A percentile compares a stretch with the other conserved stretches of the same genome.
These are phyloP conservation scores for Inonotus obliquus DNA, from an alignment of 1,284 basidiomycete species.

Conservation along the genomic window DNA sequence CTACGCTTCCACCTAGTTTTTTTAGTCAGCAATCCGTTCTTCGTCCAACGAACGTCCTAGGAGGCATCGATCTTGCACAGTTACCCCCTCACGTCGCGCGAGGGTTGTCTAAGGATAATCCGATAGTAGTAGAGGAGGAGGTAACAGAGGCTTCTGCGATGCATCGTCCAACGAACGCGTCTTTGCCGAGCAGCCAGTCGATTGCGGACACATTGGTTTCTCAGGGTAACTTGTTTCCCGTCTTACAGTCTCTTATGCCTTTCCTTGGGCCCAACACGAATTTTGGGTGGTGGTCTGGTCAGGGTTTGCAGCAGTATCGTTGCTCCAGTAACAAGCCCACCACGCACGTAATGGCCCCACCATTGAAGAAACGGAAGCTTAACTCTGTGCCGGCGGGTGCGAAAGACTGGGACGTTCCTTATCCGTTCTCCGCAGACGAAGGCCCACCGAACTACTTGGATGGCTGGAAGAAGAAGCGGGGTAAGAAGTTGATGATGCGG, in stretches of 20 bases:
- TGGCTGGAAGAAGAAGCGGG: constrained; percentile 59
- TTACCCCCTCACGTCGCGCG: constrained; percentile 38
- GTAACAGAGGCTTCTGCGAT: constrained; percentile 28
- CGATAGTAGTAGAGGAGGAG: constrained; percentile 65
- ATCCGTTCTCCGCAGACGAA: constrained; percentile 64
- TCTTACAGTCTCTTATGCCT: constrained; percentile 30
- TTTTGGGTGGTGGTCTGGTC: constrained; percentile 10
- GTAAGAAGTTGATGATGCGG: constrained; percentile 55
- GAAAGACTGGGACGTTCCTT: constrained; percentile 73
- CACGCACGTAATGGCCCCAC: constrained; percentile 25
- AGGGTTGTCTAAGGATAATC: constrained; percentile 53
- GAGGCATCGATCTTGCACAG: constrained; percentile 54
- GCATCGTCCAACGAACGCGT: constrained; percentile 33
- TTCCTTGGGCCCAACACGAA: constrained; percentile 6
- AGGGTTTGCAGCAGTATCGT: constrained; percentile 14
- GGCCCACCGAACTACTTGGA: constrained; percentile 56
- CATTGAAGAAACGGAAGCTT: constrained; percentile 56
- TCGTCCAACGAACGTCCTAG: constrained; percentile 64
- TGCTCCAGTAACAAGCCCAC: neutral
- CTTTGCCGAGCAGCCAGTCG: constrained; percentile 48
- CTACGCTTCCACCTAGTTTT: constrained; percentile 59
- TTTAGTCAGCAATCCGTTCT: constrained; percentile 67
- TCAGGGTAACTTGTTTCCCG: constrained; percentile 63
- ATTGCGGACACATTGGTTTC: constrained; percentile 53
- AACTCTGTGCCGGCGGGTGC: constrained; percentile 69